A percentile compares a stretch with the other conserved stretches of the same genome.
Evolutionary conservation across 2,329 filamentous ascomycete species (phyloP).

Genomic region (Bipolaris sorokiniana): DNA sequence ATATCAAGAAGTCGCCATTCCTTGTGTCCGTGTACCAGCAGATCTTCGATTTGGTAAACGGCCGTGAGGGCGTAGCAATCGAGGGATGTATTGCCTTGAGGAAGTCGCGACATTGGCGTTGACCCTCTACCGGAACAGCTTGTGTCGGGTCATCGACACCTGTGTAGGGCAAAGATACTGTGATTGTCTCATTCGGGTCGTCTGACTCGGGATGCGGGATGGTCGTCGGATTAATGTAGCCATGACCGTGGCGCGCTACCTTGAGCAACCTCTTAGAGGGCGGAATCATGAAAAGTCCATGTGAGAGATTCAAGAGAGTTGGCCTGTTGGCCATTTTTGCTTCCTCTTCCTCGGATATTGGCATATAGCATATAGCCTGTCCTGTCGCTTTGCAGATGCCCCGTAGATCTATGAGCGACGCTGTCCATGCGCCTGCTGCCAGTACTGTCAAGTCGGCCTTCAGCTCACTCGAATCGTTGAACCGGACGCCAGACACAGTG

Average conservation of each 20-base stretch:
- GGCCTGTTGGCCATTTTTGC: conserved; percentile 68
- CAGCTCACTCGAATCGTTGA: conserved; percentile 58
- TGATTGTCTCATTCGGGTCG: conserved; percentile 46
- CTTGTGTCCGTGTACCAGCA: conserved; percentile 66
- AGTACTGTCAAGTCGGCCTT: conserved; percentile 76
- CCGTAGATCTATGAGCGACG: conserved; percentile 75
- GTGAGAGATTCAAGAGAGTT: conserved; percentile 73
- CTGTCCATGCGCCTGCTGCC: conserved; percentile 87
- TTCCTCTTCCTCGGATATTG: conserved; percentile 75
- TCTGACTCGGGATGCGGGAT: conserved; percentile 56
- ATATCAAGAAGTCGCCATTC: conserved; percentile 62
- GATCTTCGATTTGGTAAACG: conserved; percentile 56
- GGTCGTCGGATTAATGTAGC: conserved; percentile 55
- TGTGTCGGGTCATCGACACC: conserved; percentile 57
- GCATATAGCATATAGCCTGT: conserved; percentile 79
- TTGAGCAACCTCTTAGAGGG: conserved; percentile 59
- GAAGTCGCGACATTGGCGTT: conserved; percentile 40
- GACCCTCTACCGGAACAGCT: conserved; percentile 43
- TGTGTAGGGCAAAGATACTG: conserved; percentile 58
- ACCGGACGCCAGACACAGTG: conserved; percentile 63
- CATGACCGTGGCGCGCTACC: conserved; percentile 58
- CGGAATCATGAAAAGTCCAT: conserved; percentile 77
- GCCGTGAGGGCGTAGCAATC: conserved; percentile 45
- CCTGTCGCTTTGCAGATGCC: conserved; percentile 81
- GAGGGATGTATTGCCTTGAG: conserved; percentile 38